phyloP scores from a whole-genome alignment of 441 rosid genomes.

The Erodium texanum region DNA sequence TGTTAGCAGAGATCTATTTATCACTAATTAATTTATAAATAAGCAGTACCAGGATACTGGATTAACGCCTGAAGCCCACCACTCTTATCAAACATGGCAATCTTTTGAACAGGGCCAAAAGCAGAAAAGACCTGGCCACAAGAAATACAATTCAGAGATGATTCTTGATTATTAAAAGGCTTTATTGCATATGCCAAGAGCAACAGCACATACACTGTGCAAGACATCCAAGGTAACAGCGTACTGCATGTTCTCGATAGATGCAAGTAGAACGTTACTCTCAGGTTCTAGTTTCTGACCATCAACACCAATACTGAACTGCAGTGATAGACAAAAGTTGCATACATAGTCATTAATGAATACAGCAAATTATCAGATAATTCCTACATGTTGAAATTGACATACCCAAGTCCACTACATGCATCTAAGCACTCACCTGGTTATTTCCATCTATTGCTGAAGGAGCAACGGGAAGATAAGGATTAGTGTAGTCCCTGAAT shows the following conservation, averaged over 20 bases:
- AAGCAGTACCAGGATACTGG: slow-evolving; percentile 69
- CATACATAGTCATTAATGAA: too few relatives aligned
- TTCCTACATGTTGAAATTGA: not conserved
- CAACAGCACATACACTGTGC: slow-evolving; percentile 53
- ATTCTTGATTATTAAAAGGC: not conserved
- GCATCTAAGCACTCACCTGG: slow-evolving; percentile 38
- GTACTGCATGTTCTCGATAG: slow-evolving; percentile 99
- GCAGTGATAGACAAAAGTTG: slow-evolving; percentile 17
- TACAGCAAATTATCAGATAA: not conserved
- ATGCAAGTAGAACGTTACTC: slow-evolving; percentile 87
- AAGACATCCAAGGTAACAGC: slow-evolving; percentile 94
- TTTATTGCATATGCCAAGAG: not conserved
- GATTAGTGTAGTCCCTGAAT: slow-evolving; percentile 80
- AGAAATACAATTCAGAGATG: slow-evolving; percentile 2
- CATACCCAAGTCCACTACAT: not conserved
- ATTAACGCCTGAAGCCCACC: slow-evolving; percentile 89
- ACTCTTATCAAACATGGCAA: slow-evolving; percentile 98
- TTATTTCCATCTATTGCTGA: slow-evolving; percentile 89
- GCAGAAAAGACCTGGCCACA: slow-evolving; percentile 71
- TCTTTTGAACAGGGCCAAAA: slow-evolving; percentile 91
- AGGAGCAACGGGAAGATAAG: slow-evolving; percentile 49
- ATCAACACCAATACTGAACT: slow-evolving; percentile 73
- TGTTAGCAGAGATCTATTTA: too few relatives aligned
- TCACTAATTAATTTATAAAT: too few relatives aligned
- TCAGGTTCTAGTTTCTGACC: slow-evolving; percentile 95